Conservation (phyloP, 176 grass and related monocot species). For the Thinopyrum elongatum region DNA sequence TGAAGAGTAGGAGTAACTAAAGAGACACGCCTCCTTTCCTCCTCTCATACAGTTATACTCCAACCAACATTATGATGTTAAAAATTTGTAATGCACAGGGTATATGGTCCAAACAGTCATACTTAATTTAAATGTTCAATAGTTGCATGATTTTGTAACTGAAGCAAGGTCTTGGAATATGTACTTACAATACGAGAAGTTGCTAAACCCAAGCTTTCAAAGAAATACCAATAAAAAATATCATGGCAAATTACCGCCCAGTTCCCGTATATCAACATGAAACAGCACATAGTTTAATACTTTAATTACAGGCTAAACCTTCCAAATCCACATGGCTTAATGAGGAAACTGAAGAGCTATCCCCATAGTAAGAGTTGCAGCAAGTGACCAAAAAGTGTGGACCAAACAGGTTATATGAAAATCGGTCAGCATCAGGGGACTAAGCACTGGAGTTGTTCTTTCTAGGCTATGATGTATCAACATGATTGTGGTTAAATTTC, state of each 20-base stretch:
- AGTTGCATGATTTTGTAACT: neutral
- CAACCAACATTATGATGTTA: neutral
- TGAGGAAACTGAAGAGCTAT: neutral
- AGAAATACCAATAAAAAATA: neutral
- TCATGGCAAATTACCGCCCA: neutral
- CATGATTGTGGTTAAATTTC: neutral
- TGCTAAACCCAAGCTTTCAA: neutral
- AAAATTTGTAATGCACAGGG: neutral
- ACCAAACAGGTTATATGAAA: constrained; percentile 15
- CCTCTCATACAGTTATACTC: neutral
- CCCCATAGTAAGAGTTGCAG: neutral
- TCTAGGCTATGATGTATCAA: neutral
- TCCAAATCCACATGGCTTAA: neutral
- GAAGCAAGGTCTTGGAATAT: constrained; percentile 15
- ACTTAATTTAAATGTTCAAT: neutral
- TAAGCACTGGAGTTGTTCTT: constrained; percentile 2
- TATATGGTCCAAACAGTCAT: constrained; percentile 7
- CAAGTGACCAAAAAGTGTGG: neutral
- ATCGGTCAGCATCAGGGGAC: neutral
- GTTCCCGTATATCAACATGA: neutral
- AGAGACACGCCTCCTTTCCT: neutral
- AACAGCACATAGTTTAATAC: neutral
- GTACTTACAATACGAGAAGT: neutral
- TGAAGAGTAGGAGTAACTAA: constrained; percentile 12
- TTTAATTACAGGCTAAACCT: neutral